Conservation (phyloP, 106 monocot genomes). For the Dioscorea alata region DNA sequence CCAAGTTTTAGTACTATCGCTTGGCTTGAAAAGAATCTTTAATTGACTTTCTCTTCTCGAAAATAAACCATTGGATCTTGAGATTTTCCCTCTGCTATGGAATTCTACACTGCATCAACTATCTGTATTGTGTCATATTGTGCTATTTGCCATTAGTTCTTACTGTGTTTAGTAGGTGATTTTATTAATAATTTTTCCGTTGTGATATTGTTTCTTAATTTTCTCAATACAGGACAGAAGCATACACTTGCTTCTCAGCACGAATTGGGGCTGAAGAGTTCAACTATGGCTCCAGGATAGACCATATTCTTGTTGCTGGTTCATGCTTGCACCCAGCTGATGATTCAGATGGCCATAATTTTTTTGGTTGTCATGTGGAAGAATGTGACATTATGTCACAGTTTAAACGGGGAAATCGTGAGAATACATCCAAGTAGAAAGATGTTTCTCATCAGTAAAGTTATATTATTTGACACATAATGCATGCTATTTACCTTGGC, state of each 20-base stretch:
- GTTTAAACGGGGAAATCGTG: constrained; percentile 62
- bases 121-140: no score
- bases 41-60: no score
- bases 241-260: constrained; percentile 77
- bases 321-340: constrained; percentile 60
- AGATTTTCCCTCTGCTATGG: no score
- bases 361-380: constrained; percentile 75
- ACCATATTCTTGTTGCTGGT: constrained; percentile 86
- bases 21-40: no score
- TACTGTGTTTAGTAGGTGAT: no score
- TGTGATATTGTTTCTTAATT: constrained; percentile 2
- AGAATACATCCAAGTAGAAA: constrained; percentile 58
- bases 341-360: constrained; percentile 46
- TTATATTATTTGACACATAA: not conserved
- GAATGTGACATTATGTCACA: constrained; percentile 82
- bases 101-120: no score
- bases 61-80: no score
- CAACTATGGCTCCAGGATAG: constrained; percentile 95
- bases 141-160: no score
- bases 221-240: constrained; percentile 47
- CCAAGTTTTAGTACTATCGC: no score
- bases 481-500: constrained; percentile 3
- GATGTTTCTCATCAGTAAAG: not conserved
- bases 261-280: constrained; percentile 83
- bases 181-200: not conserved